Evolutionary conservation across 2,329 filamentous ascomycete genomes (phyloP).

Genomic region (Eutypa lata): DNA sequence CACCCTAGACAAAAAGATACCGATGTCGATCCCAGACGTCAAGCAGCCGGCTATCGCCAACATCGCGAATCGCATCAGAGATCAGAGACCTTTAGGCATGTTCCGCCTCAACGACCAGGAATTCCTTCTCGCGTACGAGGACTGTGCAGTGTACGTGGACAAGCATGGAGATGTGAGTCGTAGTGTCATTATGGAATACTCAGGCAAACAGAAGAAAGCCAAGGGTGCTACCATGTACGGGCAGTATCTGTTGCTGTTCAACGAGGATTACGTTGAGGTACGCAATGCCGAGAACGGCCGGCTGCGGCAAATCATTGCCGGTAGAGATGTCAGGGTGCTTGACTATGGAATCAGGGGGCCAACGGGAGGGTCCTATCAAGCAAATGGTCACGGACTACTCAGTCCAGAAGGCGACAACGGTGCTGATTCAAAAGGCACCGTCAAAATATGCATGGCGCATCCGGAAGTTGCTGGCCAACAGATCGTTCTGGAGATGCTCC

Average conservation of each 20-base stretch:
- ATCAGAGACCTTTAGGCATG: slow-evolving; percentile 89
- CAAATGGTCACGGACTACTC: slow-evolving; percentile 27
- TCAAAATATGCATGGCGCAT: slow-evolving; percentile 95
- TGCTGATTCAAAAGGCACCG: slow-evolving; percentile 63
- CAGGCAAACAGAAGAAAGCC: slow-evolving; percentile 78
- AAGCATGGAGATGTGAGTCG: slow-evolving; percentile 95
- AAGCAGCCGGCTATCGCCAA: slow-evolving; percentile 74
- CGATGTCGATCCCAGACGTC: slow-evolving; percentile 88
- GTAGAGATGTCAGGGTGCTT: slow-evolving; percentile 82
- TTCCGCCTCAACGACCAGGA: slow-evolving; percentile 90
- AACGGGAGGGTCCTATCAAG: slow-evolving; percentile 43
- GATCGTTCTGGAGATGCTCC: slow-evolving; percentile 85
- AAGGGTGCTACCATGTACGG: slow-evolving; percentile 85
- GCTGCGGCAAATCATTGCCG: slow-evolving; percentile 88
- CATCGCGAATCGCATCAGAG: slow-evolving; percentile 79
- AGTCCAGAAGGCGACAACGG: slow-evolving; percentile 32
- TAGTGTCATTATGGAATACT: slow-evolving; percentile 96
- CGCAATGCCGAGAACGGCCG: slow-evolving; percentile 95
- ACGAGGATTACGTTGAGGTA: slow-evolving; percentile 95
- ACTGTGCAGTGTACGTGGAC: slow-evolving; percentile 96
- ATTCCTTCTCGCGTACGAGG: slow-evolving; percentile 90
- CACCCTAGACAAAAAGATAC: slow-evolving; percentile 94
- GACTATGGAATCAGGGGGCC: slow-evolving; percentile 75
- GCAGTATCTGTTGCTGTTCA: slow-evolving; percentile 88
- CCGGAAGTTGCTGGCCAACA: slow-evolving; percentile 81